Base-by-base conservation (phyloP, 2,329 filamentous ascomycete species). In the Pyrenophora tritici-repentis region DNA sequence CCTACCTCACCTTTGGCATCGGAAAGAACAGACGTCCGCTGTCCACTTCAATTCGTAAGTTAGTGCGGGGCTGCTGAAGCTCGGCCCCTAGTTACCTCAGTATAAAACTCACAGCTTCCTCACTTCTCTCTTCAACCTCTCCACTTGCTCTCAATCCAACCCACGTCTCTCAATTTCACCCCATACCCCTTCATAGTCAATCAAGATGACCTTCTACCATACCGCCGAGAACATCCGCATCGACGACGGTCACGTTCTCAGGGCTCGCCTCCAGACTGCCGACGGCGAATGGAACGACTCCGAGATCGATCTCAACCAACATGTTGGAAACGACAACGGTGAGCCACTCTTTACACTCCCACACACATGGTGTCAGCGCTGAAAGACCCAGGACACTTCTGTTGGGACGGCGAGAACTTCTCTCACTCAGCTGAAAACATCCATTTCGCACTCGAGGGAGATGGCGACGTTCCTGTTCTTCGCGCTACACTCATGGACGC, bases 281-380 rank as follows among this genome's bases (percentile, higher is more conserved):
- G 66, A 78, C 5, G 81, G 78, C 35, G 75, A 81, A 0, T 68
- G 65, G 44, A 61, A 75, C 20, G 76, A 83, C 18, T 63, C 75
- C 10, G 70, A 76, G 63, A 63, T 82, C 44, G 73, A 83, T 63
- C 76, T 84, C 52, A 77, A 84, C 71, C 41, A 72, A 2, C 63
- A 70, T 61, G 73, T 84, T 41, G 81, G 82, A 31, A 84, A 84
- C 73, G 56, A 77, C 42, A 63, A 83, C 50, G 82, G 81, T 79
- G 43, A 4, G 31, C 34, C 3, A 16, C 3, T 9, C 29, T 29
- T 24, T n/a, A 6, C n/a, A 5, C 10, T 22, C 13, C 3, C 9
- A 12, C 12, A 10, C n/a, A 24, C 20, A 8, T n/a, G 5, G 3
- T 14, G 6, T 9, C 17, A 29, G 3, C 14, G 47, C 40, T 45